Conservation (phyloP, 83 land plant genomes). For the Picea mariana region DNA sequence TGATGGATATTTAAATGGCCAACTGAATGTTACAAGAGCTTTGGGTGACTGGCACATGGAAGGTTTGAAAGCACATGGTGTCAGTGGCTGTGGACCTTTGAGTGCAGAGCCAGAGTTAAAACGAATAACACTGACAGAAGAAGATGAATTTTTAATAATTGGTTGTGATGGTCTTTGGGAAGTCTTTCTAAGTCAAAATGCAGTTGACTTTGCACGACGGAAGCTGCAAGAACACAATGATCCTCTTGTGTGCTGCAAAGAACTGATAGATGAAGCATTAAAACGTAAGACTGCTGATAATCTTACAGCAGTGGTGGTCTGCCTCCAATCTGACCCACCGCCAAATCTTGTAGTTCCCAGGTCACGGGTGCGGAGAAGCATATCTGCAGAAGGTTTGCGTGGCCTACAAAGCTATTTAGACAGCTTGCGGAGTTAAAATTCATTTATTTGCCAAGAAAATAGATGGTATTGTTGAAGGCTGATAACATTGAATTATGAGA, state of each 20-base stretch:
- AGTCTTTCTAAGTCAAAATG: slow-evolving; percentile 76
- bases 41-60: slow-evolving; percentile 91
- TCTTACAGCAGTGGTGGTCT: too few relatives aligned
- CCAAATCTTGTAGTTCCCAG: too few relatives aligned
- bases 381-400: too few relatives aligned
- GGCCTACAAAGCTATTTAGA: too few relatives aligned
- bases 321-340: too few relatives aligned
- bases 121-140: slow-evolving; percentile 55
- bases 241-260: slow-evolving; percentile 73
- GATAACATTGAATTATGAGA: too few relatives aligned
- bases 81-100: slow-evolving; percentile 64
- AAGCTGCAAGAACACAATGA: slow-evolving; percentile 83
- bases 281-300: slow-evolving; percentile 64
- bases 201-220: slow-evolving; percentile 79
- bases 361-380: too few relatives aligned
- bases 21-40: slow-evolving; percentile 77
- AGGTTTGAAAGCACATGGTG: slow-evolving; percentile 56
- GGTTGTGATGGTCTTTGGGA: slow-evolving; percentile 97
- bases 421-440: too few relatives aligned
- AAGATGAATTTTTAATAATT: slow-evolving; percentile 84
- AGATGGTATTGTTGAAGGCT: too few relatives aligned
- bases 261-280: slow-evolving; percentile 76
- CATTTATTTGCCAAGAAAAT: too few relatives aligned
- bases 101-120: slow-evolving; percentile 85
- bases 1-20: slow-evolving; percentile 83